Conservation (phyloP, 202 grass and related monocot species). For the Alloteropsis angusta region DNA sequence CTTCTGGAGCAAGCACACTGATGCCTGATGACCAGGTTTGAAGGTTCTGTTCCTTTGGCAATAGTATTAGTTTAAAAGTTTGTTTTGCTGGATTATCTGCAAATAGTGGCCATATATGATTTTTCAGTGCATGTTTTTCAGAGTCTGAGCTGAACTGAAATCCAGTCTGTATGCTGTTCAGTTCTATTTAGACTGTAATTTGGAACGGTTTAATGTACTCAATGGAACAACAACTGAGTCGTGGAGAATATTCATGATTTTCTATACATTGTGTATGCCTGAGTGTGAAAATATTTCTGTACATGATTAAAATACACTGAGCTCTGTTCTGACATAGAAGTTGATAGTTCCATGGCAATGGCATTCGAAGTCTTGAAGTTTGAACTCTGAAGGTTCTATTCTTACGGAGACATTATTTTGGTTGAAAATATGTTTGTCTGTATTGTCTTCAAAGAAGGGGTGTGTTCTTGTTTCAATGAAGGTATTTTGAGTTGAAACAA, state of each 20-base stretch:
- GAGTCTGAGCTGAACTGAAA: neutral
- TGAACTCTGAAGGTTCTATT: neutral
- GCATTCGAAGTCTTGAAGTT: neutral
- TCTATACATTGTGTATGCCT: neutral
- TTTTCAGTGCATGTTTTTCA: neutral
- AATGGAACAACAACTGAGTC: neutral
- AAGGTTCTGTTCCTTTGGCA: neutral
- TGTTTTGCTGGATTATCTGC: neutral
- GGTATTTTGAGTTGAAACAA: neutral
- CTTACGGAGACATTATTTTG: neutral
- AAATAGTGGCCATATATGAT: neutral
- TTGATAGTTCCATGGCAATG: neutral
- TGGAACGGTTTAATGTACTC: too few relatives aligned
- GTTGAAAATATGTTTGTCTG: neutral
- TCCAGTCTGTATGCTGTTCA: neutral
- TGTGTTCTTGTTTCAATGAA: neutral
- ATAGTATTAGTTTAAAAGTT: neutral
- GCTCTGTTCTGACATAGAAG: neutral
- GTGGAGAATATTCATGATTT: neutral
- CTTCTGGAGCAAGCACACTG: neutral
- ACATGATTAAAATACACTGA: neutral
- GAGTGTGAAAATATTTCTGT: neutral
- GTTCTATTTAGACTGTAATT: neutral
- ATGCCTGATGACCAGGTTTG: neutral
- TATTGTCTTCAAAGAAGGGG: neutral